Conservation (phyloP, 257 asterid genomes). For the Solanum sparsipilum region DNA sequence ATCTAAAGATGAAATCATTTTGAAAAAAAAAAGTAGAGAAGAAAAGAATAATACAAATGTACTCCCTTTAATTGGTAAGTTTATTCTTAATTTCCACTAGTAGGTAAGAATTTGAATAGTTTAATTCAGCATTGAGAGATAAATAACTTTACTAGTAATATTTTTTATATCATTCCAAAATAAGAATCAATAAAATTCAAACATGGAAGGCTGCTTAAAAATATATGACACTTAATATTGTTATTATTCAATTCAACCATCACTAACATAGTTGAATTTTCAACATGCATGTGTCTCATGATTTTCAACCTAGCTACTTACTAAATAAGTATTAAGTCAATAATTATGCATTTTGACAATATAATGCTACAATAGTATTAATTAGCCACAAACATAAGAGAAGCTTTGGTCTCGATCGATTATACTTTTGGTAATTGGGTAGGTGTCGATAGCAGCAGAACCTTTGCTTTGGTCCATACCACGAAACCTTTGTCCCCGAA, state of each 20-base stretch:
- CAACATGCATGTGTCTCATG: not conserved
- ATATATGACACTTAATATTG: not conserved
- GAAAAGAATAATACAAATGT: not conserved
- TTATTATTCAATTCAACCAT: not conserved
- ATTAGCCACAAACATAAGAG: not conserved
- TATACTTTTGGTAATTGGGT: too few species aligned
- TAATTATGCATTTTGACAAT: not conserved
- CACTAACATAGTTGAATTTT: not conserved
- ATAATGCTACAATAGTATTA: not conserved
- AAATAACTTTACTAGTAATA: not conserved
- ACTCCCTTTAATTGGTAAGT: not conserved
- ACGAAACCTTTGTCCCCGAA: too few species aligned
- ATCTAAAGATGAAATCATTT: not conserved
- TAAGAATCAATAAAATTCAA: not conserved
- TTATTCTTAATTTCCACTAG: not conserved
- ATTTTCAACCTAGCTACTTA: not conserved
- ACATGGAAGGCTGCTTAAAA: not conserved
- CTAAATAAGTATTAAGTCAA: not conserved
- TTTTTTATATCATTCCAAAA: not conserved
- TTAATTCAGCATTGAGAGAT: not conserved
- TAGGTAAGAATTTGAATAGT: not conserved
- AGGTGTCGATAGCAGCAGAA: too few species aligned
- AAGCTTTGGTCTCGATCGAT: too few species aligned
- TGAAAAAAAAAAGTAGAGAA: not conserved
- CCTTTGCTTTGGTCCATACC: too few species aligned